Percentiles rank a stretch among this genome's conserved stretches.
Evolutionary conservation across 495 filamentous ascomycete species (phyloP).

Genomic region (Penicillium steckii): DNA sequence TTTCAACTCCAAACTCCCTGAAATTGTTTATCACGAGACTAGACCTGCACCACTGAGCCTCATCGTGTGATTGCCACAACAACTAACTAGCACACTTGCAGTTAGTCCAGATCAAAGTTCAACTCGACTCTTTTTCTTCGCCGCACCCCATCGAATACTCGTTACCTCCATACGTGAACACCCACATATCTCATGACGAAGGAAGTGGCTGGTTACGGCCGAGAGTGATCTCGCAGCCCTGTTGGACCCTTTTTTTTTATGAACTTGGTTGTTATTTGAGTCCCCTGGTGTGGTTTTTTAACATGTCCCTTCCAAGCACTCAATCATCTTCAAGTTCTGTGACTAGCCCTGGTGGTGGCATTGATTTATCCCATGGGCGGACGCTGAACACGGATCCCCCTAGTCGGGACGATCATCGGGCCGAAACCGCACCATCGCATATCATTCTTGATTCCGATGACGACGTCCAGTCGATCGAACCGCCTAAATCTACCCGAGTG

Average conservation of each 20-base stretch:
- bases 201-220: background rate
- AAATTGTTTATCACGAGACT: background rate
- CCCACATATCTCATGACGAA: background rate
- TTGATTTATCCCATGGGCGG: background rate
- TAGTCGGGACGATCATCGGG: too few species aligned
- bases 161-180: background rate
- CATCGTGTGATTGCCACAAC: background rate
- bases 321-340: background rate
- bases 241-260: background rate
- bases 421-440: background rate
- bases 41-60: background rate
- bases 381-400: background rate
- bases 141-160: background rate
- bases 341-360: background rate
- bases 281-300: background rate
- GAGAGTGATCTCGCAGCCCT: background rate
- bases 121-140: background rate
- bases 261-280: background rate
- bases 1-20: too few species aligned
- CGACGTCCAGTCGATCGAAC: background rate
- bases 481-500: background rate
- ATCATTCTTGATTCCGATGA: background rate
- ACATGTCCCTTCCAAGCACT: background rate
- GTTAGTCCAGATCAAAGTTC: background rate
- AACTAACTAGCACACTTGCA: background rate